Percentiles rank a stretch among this genome's conserved stretches.
Evolutionary conservation across 768 basidiomycete species (phyloP).

Genomic region (Xerocomellus chrysenteron): DNA sequence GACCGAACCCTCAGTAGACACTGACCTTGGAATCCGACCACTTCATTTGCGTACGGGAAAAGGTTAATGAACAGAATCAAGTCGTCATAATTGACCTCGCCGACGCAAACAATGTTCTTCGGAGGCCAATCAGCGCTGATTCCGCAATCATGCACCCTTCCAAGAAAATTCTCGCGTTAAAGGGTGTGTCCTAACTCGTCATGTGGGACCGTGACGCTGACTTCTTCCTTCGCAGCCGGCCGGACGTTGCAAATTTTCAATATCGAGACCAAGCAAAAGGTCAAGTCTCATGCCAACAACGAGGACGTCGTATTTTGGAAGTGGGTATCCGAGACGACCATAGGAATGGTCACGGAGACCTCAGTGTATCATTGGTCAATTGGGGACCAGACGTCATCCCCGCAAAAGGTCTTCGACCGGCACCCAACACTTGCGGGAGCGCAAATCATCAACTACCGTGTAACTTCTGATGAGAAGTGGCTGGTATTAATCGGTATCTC

Average conservation of each 20-base stretch:
- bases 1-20: conserved; percentile 48
- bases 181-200: conserved; percentile 48
- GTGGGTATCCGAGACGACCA: conserved; percentile 88
- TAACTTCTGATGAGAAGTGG: conserved; percentile 94
- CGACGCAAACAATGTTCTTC: conserved; percentile 95
- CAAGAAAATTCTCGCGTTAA: conserved; percentile 95
- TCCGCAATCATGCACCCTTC: conserved; percentile 98
- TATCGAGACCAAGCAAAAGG: conserved; percentile 96
- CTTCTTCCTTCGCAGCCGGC: conserved; percentile 53
- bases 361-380: conserved; percentile 93
- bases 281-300: conserved; percentile 90
- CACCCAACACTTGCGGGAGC: conserved; percentile 91
- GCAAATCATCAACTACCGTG: conserved; percentile 98
- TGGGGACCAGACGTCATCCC: conserved; percentile 68
- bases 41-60: conserved; percentile 97
- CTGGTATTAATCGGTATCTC: conserved; percentile 94
- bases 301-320: conserved; percentile 99
- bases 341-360: conserved; percentile 94
- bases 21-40: conserved; percentile 96
- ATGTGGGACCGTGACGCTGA: conserved; percentile 2
- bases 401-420: conserved; percentile 94
- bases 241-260: conserved; percentile 98
- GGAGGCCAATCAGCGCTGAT: conserved; percentile 96
- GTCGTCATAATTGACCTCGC: conserved; percentile 98
- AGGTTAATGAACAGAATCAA: conserved; percentile 92